A percentile compares a stretch with the other conserved stretches of the same genome.
Conservation (phyloP, 371 early-diverging fungal species). For the Mucor sp. region DNA sequence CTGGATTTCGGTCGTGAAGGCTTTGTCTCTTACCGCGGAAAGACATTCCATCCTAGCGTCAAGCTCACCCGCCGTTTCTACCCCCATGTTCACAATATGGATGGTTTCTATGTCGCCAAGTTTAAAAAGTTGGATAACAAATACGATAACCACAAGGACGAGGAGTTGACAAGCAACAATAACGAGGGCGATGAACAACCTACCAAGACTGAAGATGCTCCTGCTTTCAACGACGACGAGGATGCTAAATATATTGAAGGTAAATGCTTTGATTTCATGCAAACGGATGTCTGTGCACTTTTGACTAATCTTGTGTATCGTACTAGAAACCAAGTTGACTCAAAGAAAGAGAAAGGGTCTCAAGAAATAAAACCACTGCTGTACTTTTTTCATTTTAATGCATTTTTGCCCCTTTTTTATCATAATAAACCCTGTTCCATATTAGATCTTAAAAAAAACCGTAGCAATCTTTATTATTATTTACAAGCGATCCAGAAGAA, state of each 20-base stretch:
- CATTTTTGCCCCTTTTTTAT: background rate
- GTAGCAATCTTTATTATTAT: background rate
- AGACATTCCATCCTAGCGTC: conserved; percentile 86
- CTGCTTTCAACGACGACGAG: conserved; percentile 70
- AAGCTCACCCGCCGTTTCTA: conserved; percentile 92
- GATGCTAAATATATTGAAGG: conserved; percentile 66
- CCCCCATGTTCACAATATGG: conserved; percentile 99
- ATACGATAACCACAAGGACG: conserved; percentile 47
- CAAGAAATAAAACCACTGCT: conserved; percentile 3
- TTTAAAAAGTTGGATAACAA: conserved; percentile 89
- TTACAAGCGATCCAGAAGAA: conserved; percentile 1
- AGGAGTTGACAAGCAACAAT: conserved; percentile 27
- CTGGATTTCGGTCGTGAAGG: conserved; percentile 94
- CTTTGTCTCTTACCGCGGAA: conserved; percentile 85
- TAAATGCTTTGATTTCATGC: conserved; percentile 6
- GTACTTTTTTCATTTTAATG: background rate
- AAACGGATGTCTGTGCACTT: background rate
- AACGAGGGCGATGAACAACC: conserved; percentile 11
- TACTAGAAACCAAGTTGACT: conserved; percentile 13
- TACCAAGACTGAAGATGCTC: conserved; percentile 30
- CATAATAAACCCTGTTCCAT: conserved; percentile 5
- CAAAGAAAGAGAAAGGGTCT: conserved; percentile 22
- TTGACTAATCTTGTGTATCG: background rate
- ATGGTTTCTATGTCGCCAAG: conserved; percentile 99
- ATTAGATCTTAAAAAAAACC: background rate